These are phyloP conservation scores for Picochlorum sp. DNA, from an alignment of 139 green algal species.

Conservation along the genomic window DNA sequence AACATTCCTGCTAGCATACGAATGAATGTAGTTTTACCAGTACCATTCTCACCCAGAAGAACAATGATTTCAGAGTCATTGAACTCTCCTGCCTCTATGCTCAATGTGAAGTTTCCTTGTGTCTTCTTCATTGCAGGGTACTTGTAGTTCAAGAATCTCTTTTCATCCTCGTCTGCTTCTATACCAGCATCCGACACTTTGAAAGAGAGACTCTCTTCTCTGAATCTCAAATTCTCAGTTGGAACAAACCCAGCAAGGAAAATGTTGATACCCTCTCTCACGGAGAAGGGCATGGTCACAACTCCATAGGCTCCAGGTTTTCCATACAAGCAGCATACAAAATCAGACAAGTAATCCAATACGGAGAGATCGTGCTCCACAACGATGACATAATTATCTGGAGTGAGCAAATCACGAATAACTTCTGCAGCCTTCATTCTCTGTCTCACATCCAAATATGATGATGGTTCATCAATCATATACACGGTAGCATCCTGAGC, in stretches of 20 bases:
- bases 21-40: constrained; percentile 99
- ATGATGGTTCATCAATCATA: constrained; percentile 98
- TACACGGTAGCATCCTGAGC: constrained; percentile 88
- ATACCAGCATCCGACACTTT: constrained; percentile 66
- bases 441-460: constrained; percentile 96
- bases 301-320: constrained; percentile 97
- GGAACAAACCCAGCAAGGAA: constrained; percentile 94
- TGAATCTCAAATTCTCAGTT: constrained; percentile 98
- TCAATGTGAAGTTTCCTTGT: constrained; percentile 55
- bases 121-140: constrained; percentile 92
- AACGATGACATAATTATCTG: constrained; percentile 89
- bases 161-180: constrained; percentile 57
- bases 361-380: constrained; percentile 97
- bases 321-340: constrained; percentile 99
- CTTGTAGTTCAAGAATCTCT: constrained; percentile 80
- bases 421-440: constrained; percentile 87
- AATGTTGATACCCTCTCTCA: constrained; percentile 85
- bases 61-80: constrained; percentile 94
- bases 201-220: constrained; percentile 94
- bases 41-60: constrained; percentile 98
- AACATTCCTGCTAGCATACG: constrained; percentile 90
- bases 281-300: constrained; percentile 93
- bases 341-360: constrained; percentile 99
- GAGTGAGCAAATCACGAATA: constrained; percentile 67
- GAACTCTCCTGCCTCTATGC: constrained; percentile 86